Percentiles rank a stretch among this genome's conserved stretches.
These are phyloP conservation scores for Colletotrichum agaves DNA, from an alignment of 2,329 filamentous ascomycete genomes.

Conservation along the genomic window DNA sequence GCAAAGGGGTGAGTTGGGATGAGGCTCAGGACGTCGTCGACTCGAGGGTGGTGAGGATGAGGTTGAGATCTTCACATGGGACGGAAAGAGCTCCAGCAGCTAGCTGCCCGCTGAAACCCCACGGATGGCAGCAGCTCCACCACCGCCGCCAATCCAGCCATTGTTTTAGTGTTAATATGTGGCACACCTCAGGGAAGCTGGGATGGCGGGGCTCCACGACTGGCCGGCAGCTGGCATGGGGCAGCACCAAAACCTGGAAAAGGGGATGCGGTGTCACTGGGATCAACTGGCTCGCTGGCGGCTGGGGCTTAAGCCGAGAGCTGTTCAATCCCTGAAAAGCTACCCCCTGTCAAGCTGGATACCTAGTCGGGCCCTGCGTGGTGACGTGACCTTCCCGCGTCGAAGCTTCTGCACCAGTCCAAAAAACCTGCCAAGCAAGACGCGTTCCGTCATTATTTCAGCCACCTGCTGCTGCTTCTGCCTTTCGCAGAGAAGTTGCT, in stretches of 20 bases:
- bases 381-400: slow-evolving; percentile 35
- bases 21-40: neutral
- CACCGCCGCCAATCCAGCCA: neutral
- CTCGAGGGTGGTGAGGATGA: slow-evolving; percentile 1
- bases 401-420: slow-evolving; percentile 20
- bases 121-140: slow-evolving; percentile 31
- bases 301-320: neutral
- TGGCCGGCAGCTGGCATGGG: slow-evolving; percentile 25
- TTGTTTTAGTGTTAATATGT: slow-evolving; percentile 1
- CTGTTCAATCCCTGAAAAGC: slow-evolving; percentile 32
- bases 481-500: neutral
- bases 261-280: slow-evolving; percentile 25
- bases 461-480: slow-evolving; percentile 25
- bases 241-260: slow-evolving; percentile 30
- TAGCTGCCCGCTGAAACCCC: slow-evolving; percentile 32
- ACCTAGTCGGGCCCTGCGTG: slow-evolving; percentile 23
- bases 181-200: neutral
- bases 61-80: slow-evolving; percentile 35
- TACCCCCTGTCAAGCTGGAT: slow-evolving; percentile 2
- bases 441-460: slow-evolving; percentile 34
- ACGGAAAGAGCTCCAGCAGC: slow-evolving; percentile 26
- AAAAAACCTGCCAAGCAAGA: slow-evolving; percentile 37
- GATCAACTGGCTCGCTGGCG: slow-evolving; percentile 1
- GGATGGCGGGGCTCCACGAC: neutral
- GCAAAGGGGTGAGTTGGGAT: slow-evolving; percentile 7